phyloP scores from a whole-genome alignment of 116 monocot species.

The Phalaenopsis hybrid region DNA sequence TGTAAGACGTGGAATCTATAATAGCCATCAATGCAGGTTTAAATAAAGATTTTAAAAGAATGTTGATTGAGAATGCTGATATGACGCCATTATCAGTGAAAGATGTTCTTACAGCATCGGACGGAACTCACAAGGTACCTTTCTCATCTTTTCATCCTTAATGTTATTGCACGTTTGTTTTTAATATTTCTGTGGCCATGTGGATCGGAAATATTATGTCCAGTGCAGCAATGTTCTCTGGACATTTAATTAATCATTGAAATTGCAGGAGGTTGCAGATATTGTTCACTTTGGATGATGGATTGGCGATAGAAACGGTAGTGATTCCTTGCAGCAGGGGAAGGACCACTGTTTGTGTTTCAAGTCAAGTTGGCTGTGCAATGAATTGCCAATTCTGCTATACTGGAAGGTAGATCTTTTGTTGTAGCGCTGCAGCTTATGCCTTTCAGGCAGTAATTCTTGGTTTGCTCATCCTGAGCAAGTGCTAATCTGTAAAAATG shows the following conservation, averaged over 20 bases:
- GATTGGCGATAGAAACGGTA: slow-evolving; percentile 81
- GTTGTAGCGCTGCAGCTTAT: neutral
- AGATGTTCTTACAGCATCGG: slow-evolving; percentile 64
- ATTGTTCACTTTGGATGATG: slow-evolving; percentile 84
- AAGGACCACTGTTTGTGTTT: slow-evolving; percentile 91
- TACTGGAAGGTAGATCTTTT: slow-evolving; percentile 63
- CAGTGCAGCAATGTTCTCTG: slow-evolving; percentile 1
- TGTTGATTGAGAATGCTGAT: slow-evolving; percentile 57
- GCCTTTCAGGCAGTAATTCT: neutral
- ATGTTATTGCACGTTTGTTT: neutral
- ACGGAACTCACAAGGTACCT: slow-evolving; percentile 88
- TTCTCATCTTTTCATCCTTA: neutral
- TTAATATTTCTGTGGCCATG: neutral
- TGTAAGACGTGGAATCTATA: neutral
- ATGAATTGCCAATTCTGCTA: slow-evolving; percentile 99
- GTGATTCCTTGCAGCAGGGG: slow-evolving; percentile 75
- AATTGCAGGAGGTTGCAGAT: slow-evolving; percentile 74
- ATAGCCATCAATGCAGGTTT: slow-evolving; percentile 41
- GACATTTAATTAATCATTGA: slow-evolving; percentile 37
- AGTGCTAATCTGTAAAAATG: neutral
- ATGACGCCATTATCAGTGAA: slow-evolving; percentile 66
- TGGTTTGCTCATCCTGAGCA: neutral
- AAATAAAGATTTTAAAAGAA: slow-evolving; percentile 77
- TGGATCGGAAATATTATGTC: neutral
- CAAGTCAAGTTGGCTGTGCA: slow-evolving; percentile 98